Evolutionary conservation across 768 basidiomycete genomes (phyloP), one percentile per base, ranked within the genome.

Genomic region (Termitomyces sp.): DNA sequence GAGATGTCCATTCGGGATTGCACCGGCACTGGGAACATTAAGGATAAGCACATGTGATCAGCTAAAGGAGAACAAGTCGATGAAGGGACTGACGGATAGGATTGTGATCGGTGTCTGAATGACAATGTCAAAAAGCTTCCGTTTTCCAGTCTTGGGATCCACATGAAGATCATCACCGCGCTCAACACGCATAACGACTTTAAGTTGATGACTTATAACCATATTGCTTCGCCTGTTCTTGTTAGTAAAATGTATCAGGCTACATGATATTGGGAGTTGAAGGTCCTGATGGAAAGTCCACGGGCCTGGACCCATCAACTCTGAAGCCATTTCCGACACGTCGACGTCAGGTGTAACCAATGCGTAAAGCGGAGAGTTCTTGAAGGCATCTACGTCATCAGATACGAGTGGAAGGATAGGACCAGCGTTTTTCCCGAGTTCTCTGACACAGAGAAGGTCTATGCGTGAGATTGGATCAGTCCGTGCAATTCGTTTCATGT

Each of bases 31-130:
- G 65, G 10, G 54, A n/a, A 37, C 11, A 12, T 14, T 54, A 38
- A 60, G 51, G 12, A 42, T 12, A 32, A 52, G 46, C 45, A 17
- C 40, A 55, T 25, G 29, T 40, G 49, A 36, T 57, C 45, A 65
- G 31, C 37, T 53, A 12, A 56, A 29, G 15, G 36, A 34, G 60
- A 55, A 51, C 11, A 31, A 2, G 8, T 37, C 34, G 10, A 38
- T 29, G 58, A 46, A 46, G 42, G 10, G 40, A 77, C 89, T 77
- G 63, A 93, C 92, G 17, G 95, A 95, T 56, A 97, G 84, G 53
- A 98, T 86, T 59, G 92, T 88, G 42, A 97, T 81, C 0, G 94
- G 94, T 0, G 86, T 87, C 70, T 94, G 89, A 61, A 96, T 84
- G 34, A 91, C 85, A 65, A 96, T 92, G 71, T 95, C 95, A 71